Conservation (phyloP, 805 yeast species). For the Komagataella phaffii region DNA sequence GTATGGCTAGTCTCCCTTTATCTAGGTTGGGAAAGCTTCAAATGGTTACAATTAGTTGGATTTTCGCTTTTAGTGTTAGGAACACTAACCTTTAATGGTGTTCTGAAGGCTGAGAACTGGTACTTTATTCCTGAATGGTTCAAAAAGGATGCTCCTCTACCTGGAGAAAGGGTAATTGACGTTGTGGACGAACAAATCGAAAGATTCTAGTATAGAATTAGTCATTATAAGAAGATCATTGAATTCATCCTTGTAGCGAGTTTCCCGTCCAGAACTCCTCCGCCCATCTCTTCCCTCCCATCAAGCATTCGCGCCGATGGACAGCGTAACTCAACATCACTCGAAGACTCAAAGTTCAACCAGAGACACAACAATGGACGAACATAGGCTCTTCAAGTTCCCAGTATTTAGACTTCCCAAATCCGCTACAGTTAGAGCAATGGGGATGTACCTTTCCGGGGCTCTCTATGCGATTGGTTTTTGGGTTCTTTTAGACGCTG, state of each 20-base stretch:
- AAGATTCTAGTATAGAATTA: conserved; percentile 11
- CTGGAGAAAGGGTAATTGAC: conserved; percentile 13
- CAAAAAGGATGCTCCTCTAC: conserved; percentile 13
- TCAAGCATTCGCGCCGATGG: not conserved
- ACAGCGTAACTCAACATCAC: not conserved
- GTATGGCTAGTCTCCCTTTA: conserved; percentile 63
- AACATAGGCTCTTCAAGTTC: conserved; percentile 47
- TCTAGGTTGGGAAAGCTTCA: conserved; percentile 68
- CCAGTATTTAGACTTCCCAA: conserved; percentile 52
- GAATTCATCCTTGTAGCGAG: not conserved
- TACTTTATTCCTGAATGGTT: conserved; percentile 32
- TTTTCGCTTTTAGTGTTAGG: conserved; percentile 55
- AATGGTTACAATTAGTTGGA: conserved; percentile 48
- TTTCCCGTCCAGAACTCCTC: not conserved
- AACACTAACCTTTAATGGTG: conserved; percentile 63
- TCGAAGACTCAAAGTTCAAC: conserved; percentile 1
- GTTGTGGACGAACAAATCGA: conserved; percentile 28
- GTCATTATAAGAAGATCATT: not conserved
- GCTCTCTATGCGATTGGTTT: conserved; percentile 74
- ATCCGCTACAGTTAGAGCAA: conserved; percentile 53
- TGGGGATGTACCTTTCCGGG: conserved; percentile 70
- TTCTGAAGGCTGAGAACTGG: conserved; percentile 38
- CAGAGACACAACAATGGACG: conserved; percentile 20
- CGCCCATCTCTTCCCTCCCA: not conserved
- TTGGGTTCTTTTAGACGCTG: conserved; percentile 84